Conservation (phyloP, 73 alveolate genomes). For the Tetrahymena elliotti region DNA sequence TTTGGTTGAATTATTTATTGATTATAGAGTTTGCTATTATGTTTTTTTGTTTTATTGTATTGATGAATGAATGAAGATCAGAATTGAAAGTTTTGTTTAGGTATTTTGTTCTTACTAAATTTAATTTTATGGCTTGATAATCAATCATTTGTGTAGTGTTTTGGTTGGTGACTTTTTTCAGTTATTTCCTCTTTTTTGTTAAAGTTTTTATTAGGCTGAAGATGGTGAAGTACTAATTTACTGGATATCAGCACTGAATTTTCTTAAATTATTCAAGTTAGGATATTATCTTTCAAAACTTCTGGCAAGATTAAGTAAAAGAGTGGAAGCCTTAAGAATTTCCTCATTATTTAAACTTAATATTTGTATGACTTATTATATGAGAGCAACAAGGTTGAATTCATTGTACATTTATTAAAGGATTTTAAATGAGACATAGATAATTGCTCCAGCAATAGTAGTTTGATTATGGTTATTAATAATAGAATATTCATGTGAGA, state of each 20-base stretch:
- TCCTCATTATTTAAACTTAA: conserved; percentile 2
- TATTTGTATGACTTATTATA: conserved; percentile 9
- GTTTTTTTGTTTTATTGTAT: background rate
- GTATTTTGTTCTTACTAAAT: background rate
- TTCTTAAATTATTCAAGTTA: conserved; percentile 25
- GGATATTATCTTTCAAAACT: conserved; percentile 32
- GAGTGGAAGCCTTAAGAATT: conserved; percentile 14
- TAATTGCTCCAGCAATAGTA: conserved; percentile 21
- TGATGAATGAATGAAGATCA: background rate
- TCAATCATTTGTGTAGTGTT: background rate
- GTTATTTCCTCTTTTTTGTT: background rate
- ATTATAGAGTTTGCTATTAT: background rate
- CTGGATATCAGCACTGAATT: conserved; percentile 7
- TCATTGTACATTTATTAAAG: conserved; percentile 19
- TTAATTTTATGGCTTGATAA: background rate
- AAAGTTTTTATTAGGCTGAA: background rate
- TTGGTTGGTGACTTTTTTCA: background rate
- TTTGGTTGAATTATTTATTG: background rate
- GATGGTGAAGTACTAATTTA: background rate
- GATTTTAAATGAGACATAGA: conserved; percentile 4
- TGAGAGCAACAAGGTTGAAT: conserved; percentile 14
- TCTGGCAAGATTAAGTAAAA: conserved; percentile 12
- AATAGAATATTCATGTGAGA: conserved; percentile 15
- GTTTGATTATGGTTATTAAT: background rate
- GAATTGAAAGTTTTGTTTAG: background rate